A percentile compares a stretch with the other conserved stretches of the same genome.
These are phyloP conservation scores for Cyathus striatus DNA, from an alignment of 768 basidiomycete species.

Conservation along the genomic window DNA sequence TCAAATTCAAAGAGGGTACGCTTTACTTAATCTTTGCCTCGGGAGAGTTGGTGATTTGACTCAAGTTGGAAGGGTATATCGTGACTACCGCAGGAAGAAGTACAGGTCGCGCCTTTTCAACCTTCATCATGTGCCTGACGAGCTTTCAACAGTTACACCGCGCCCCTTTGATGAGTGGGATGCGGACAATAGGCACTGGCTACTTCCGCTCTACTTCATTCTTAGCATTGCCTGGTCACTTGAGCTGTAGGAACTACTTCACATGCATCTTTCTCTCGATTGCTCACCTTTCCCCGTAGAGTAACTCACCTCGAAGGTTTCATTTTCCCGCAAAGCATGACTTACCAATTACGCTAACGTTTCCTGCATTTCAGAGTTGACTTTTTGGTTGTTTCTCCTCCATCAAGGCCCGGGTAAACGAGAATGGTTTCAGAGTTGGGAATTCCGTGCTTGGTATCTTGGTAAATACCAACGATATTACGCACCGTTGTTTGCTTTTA, in stretches of 20 bases:
- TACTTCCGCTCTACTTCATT: slow-evolving; percentile 67
- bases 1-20: slow-evolving; percentile 70
- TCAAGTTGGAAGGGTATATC: neutral
- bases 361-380: slow-evolving; percentile 44
- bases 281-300: no score
- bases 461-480: slow-evolving; percentile 33
- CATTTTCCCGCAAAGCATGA: neutral
- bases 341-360: neutral
- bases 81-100: neutral
- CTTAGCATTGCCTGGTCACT: slow-evolving; percentile 73
- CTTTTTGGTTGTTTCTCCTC: slow-evolving; percentile 81
- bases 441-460: slow-evolving; percentile 68
- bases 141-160: slow-evolving; percentile 42
- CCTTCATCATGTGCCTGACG: slow-evolving; percentile 2
- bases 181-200: slow-evolving; percentile 37
- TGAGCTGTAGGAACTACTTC: slow-evolving; percentile 53
- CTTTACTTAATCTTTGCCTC: neutral
- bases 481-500: slow-evolving; percentile 1
- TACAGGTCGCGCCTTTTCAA: slow-evolving; percentile 10
- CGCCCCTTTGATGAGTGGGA: slow-evolving; percentile 52
- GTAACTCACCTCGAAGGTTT: slow-evolving; percentile 80
- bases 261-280: slow-evolving; percentile 2
- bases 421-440: slow-evolving; percentile 78
- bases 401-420: slow-evolving; percentile 69
- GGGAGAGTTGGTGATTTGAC: no score